Percentiles rank a stretch among this genome's conserved stretches.
These are phyloP conservation scores for Capsella rubella DNA, from an alignment of 441 rosid species.

Conservation along the genomic window DNA sequence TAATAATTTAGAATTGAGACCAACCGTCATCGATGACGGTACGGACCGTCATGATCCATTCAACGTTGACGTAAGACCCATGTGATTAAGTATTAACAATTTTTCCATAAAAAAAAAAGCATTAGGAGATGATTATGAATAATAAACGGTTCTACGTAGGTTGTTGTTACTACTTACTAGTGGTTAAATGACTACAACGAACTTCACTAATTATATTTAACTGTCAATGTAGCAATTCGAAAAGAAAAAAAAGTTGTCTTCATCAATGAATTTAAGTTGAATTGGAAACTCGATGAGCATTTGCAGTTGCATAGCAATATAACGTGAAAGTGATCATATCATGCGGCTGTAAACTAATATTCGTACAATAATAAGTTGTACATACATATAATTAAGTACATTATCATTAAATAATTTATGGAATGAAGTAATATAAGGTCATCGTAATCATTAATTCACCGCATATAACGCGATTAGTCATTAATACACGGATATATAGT, in stretches of 20 bases:
- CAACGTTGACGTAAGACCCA: background rate
- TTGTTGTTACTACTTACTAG: background rate
- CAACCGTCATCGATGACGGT: background rate
- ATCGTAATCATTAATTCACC: constrained; percentile 6
- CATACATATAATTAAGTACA: constrained; percentile 3
- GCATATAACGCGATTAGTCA: constrained; percentile 25
- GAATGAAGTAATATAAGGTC: background rate
- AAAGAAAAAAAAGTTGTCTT: background rate
- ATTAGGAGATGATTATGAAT: background rate
- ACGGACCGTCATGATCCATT: background rate
- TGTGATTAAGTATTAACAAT: background rate
- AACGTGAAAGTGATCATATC: background rate
- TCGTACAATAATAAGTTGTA: constrained; percentile 10
- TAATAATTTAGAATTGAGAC: background rate
- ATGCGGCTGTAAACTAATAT: background rate
- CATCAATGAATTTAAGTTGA: background rate
- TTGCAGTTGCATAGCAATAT: background rate
- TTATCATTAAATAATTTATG: constrained; percentile 18
- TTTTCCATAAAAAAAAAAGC: no score
- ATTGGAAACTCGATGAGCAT: background rate
- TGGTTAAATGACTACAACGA: background rate
- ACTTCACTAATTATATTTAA: background rate
- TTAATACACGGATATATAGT: background rate
- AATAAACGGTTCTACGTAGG: background rate
- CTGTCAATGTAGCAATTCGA: background rate